These are phyloP conservation scores for Sergeia podlipaevii DNA, from an alignment of 208 protist genomes.

Conservation along the genomic window DNA sequence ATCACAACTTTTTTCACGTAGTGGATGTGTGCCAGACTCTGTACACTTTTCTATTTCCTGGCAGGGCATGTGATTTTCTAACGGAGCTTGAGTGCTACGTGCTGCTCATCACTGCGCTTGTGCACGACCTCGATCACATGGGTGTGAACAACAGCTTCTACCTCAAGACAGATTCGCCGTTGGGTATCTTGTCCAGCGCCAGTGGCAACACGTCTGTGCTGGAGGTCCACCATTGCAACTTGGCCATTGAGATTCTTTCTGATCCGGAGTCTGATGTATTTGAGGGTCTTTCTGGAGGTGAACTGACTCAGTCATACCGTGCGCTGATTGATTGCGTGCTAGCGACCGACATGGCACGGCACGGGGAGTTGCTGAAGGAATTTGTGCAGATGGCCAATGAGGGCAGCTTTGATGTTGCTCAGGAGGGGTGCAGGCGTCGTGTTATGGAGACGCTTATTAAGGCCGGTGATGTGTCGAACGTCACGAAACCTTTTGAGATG, in stretches of 20 bases:
- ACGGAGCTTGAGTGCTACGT: slow-evolving; percentile 80
- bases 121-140: slow-evolving; percentile 89
- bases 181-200: slow-evolving; percentile 77
- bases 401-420: slow-evolving; percentile 27
- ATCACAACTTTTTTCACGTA: slow-evolving; percentile 88
- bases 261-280: slow-evolving; percentile 74
- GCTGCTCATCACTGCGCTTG: slow-evolving; percentile 70
- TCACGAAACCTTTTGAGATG: slow-evolving; percentile 83
- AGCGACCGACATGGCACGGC: slow-evolving; percentile 84
- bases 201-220: slow-evolving; percentile 82
- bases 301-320: slow-evolving; percentile 52
- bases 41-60: slow-evolving; percentile 61
- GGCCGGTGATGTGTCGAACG: slow-evolving; percentile 81
- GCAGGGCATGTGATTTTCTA: slow-evolving; percentile 42
- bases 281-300: slow-evolving; percentile 34
- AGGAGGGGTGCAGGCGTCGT: slow-evolving; percentile 23
- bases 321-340: slow-evolving; percentile 80
- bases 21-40: slow-evolving; percentile 82
- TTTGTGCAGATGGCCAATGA: slow-evolving; percentile 19
- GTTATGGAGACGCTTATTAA: slow-evolving; percentile 82
- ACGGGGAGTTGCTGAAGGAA: slow-evolving; percentile 44
- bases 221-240: slow-evolving; percentile 87
- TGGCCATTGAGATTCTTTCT: slow-evolving; percentile 81
- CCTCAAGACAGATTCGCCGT: slow-evolving; percentile 82
- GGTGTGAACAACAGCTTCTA: slow-evolving; percentile 91